These are phyloP conservation scores for Capsicum baccatum DNA, from an alignment of 257 asterid species.

Conservation along the genomic window DNA sequence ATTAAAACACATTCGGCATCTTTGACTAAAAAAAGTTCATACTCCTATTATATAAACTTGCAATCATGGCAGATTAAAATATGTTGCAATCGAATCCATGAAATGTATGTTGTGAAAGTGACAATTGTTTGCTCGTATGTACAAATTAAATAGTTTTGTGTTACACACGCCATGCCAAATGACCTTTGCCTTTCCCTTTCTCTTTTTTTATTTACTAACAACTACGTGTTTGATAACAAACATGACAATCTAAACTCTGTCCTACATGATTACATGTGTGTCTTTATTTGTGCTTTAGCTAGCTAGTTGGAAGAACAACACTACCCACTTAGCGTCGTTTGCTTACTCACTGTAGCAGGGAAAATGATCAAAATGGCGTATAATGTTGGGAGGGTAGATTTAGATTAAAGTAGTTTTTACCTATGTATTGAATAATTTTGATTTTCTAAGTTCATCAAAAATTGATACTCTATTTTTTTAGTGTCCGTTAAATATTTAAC, in stretches of 20 bases:
- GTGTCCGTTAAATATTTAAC: no score
- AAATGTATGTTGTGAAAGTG: slow-evolving; percentile 10
- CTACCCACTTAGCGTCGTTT: not conserved
- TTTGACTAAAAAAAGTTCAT: not conserved
- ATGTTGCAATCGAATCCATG: not conserved
- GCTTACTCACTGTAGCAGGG: not conserved
- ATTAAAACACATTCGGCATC: not conserved
- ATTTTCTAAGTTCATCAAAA: no score
- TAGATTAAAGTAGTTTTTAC: no score
- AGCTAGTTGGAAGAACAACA: not conserved
- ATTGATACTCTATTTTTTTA: no score
- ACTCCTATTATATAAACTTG: not conserved
- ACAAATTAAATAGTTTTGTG: not conserved
- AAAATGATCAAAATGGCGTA: no score
- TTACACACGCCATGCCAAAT: slow-evolving; percentile 37
- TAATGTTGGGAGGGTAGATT: no score
- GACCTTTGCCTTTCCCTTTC: not conserved
- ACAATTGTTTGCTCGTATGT: not conserved
- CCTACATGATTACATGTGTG: slow-evolving; percentile 12
- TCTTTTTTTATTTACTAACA: not conserved
- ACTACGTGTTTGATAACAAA: not conserved
- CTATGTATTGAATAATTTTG: no score
- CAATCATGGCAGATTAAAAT: not conserved
- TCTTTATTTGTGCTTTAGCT: not conserved
- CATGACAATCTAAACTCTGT: slow-evolving; percentile 8